These are phyloP conservation scores for Ogataea siamensis DNA, from an alignment of 805 yeast species.

Conservation along the genomic window DNA sequence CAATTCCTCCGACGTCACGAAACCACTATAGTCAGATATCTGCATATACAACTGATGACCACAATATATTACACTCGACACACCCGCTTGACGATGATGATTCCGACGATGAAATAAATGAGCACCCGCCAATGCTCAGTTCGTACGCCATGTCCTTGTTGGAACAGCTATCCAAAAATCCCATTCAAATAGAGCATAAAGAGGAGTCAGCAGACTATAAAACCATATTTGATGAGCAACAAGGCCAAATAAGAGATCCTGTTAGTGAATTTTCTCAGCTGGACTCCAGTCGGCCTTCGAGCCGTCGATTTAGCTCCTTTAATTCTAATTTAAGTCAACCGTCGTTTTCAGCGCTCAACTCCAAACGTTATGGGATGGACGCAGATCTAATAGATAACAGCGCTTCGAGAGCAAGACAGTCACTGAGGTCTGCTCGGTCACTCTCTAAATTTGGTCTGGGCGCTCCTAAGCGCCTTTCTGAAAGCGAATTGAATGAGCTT, in stretches of 20 bases:
- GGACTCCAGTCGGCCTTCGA: conserved; percentile 19
- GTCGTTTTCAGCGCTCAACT: conserved; percentile 5
- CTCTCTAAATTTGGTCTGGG: conserved; percentile 42
- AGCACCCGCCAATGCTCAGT: conserved; percentile 53
- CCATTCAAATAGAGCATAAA: conserved; percentile 5
- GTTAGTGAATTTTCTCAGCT: conserved; percentile 5
- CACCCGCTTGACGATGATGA: conserved; percentile 24
- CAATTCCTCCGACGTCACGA: conserved; percentile 20
- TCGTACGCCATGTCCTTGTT: conserved; percentile 51
- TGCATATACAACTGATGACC: conserved; percentile 8
- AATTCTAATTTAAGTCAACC: conserved; percentile 8
- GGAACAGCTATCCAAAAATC: conserved; percentile 33
- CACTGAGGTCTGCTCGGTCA: conserved; percentile 16
- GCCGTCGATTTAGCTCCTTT: conserved; percentile 20
- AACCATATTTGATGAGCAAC: conserved; percentile 5
- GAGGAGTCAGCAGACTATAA: conserved; percentile 4
- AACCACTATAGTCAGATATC: conserved; percentile 6
- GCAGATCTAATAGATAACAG: conserved; percentile 9
- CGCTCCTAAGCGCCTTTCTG: conserved; percentile 49
- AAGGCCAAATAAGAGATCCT: background rate
- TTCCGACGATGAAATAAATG: conserved; percentile 41
- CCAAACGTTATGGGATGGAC: conserved; percentile 8
- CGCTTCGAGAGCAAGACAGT: conserved; percentile 15
- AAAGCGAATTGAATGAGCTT: conserved; percentile 20
- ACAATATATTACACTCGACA: background rate